Base-by-base conservation (phyloP, 1,139 yeast species). In the Yamadazyma blattariae region DNA sequence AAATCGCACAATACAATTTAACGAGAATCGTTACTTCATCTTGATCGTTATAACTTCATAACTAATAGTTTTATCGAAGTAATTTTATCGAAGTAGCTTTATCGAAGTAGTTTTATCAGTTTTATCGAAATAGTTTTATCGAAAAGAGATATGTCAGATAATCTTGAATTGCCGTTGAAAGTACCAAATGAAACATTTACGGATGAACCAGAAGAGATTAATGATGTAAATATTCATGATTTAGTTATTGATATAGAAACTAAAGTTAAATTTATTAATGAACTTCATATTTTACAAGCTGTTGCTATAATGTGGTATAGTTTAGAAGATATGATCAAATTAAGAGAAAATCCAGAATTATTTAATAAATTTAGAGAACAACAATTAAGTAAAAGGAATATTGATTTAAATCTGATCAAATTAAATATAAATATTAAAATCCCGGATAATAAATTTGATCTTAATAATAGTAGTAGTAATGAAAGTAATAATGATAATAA, bases 131-230 rank as follows among this genome's bases (percentile, higher is more conserved):
- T n/a, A n/a, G n/a, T n/a, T n/a, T n/a, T n/a, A n/a, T n/a, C n/a
- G n/a, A n/a, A n/a, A n/a, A n/a, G n/a, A n/a, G n/a, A n/a, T n/a
- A 41, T 42, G 45, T 15, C 40, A 17, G 55, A 54, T 30, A 36
- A 41, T 4, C 39, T 43, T 32, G 74, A 67, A 19, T 53, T 69
- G 32, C 73, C 71, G 39, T 59, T 69, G 44, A 69, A 67, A 40
- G 59, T 57, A 8, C 53, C 59, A 4, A 62, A 54, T 35, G 71
- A 67, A 41, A 68, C 75, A 16, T 69, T 69, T 50, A 66, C 58
- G 21, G 76, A 69, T 48, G 73, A 61, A 15, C 75, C 76, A 3
- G 46, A 43, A 20, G 47, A 55, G 17, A 41, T 66, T 9, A 62
- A 57, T 7, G 74, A 67, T 31, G 63, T 67, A 14, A 48, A 53